Base-by-base conservation (phyloP, 257 asterid species). In the Penstemon eatonii region DNA sequence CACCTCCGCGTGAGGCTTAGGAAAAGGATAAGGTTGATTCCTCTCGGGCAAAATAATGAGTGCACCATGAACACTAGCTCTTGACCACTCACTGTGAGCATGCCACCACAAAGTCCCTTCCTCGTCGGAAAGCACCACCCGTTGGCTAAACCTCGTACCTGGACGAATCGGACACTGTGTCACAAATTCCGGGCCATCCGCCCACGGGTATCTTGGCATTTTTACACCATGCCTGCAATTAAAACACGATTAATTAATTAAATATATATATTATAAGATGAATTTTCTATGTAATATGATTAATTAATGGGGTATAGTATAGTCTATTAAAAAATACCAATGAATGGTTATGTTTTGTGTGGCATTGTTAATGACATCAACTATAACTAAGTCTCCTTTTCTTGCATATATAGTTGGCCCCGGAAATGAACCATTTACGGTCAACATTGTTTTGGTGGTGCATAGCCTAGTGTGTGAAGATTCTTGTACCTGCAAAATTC, bases 91-190 rank as follows among this genome's bases (percentile, higher is more conserved):
- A 44, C 82, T 81, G 8, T 86, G 92, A 10, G 89, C 92, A 41
- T 86, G 92, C 92, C 92, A 86, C 89, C 87, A 86, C 5, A 86
- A 11, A 2, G 92, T 86, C 44, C 92, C 92, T 13, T 75, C 68
- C 67, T 86, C 92, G 5, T 81, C 83, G 0, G 87, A 78, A 9
- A 83, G 50, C 36, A 77, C 71, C 0, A 86, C 68, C 33, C 57
- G 76, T 42, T 86, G 86, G 38, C 73, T 75, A 33, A 86, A 86
- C 1, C 36, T 80, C 0, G 68, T 61, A 6, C 86, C 89, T 0
- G 89, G 92, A 15, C 41, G 71, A 8, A 86, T 68, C 0, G 92
- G 89, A 60, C 92, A 83, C 10, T 82, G 92, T 0, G 92, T 86
- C 3, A 86, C 69, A 47, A 59, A 83, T 13, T 37, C 81, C 0